Evolutionary conservation across 1,139 yeast genomes (phyloP).

Genomic region (Candida sanyaensis): DNA sequence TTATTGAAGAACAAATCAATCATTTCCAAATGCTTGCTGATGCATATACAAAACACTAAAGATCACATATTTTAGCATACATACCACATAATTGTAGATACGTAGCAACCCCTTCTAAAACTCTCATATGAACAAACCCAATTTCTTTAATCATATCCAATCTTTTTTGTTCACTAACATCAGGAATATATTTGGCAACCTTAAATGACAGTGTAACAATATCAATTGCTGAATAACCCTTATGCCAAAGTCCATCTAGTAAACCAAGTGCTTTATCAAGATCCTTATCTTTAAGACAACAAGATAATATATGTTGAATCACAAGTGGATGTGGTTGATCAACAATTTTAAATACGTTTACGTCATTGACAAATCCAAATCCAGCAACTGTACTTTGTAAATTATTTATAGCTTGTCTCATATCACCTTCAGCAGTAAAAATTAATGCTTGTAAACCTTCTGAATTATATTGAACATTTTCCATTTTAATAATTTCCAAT

Average conservation of each 20-base stretch:
- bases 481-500: slow-evolving; percentile 68
- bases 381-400: slow-evolving; percentile 94
- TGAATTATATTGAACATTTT: slow-evolving; percentile 75
- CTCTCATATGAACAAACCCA: slow-evolving; percentile 89
- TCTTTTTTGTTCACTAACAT: slow-evolving; percentile 64
- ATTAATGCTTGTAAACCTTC: slow-evolving; percentile 93
- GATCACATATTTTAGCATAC: slow-evolving; percentile 60
- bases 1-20: slow-evolving; percentile 56
- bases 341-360: slow-evolving; percentile 91
- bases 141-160: slow-evolving; percentile 81
- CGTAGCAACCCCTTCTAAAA: slow-evolving; percentile 89
- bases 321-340: slow-evolving; percentile 96
- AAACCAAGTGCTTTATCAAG: slow-evolving; percentile 71
- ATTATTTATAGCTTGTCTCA: slow-evolving; percentile 97
- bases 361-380: slow-evolving; percentile 84
- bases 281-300: slow-evolving; percentile 49
- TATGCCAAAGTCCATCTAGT: slow-evolving; percentile 73
- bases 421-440: slow-evolving; percentile 98
- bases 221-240: slow-evolving; percentile 94
- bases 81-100: slow-evolving; percentile 85
- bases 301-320: slow-evolving; percentile 67
- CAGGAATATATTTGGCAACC: slow-evolving; percentile 76
- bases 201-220: slow-evolving; percentile 88
- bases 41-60: slow-evolving; percentile 47
- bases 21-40: slow-evolving; percentile 65